Evolutionary conservation across 805 yeast genomes (phyloP).

Genomic region (Ogataea sp.): DNA sequence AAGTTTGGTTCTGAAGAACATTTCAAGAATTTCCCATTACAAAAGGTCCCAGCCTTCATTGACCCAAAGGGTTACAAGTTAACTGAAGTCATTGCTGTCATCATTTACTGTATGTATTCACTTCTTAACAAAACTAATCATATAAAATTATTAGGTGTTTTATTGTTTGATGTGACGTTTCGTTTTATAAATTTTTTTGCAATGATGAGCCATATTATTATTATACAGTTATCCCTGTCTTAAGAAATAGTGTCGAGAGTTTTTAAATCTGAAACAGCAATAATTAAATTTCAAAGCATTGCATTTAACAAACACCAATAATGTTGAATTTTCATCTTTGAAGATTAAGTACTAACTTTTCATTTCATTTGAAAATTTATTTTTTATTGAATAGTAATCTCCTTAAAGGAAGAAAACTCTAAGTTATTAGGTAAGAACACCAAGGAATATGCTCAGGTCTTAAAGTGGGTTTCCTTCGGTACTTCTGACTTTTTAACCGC

Average conservation of each 20-base stretch:
- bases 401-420: constrained; percentile 34
- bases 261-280: constrained; percentile 37
- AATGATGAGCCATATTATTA: constrained; percentile 51
- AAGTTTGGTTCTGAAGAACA: constrained; percentile 33
- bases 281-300: constrained; percentile 7
- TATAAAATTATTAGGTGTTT: no score
- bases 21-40: constrained; percentile 51
- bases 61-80: constrained; percentile 70
- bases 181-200: constrained; percentile 4
- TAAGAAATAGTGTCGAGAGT: constrained; percentile 66
- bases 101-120: constrained; percentile 35
- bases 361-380: no score
- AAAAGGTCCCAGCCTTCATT: constrained; percentile 57
- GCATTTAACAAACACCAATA: background rate
- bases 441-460: constrained; percentile 54
- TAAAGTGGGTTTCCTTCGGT: constrained; percentile 73
- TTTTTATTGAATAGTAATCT: constrained; percentile 41
- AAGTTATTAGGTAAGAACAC: constrained; percentile 52
- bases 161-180: no score
- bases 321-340: no score
- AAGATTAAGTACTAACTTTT: no score
- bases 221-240: constrained; percentile 81
- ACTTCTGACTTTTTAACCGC: constrained; percentile 55
- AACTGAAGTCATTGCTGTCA: constrained; percentile 60
- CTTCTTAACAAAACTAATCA: no score